Conservation (phyloP, 1,284 basidiomycete species). For the Pseudomicrostroma phylloplanum region DNA sequence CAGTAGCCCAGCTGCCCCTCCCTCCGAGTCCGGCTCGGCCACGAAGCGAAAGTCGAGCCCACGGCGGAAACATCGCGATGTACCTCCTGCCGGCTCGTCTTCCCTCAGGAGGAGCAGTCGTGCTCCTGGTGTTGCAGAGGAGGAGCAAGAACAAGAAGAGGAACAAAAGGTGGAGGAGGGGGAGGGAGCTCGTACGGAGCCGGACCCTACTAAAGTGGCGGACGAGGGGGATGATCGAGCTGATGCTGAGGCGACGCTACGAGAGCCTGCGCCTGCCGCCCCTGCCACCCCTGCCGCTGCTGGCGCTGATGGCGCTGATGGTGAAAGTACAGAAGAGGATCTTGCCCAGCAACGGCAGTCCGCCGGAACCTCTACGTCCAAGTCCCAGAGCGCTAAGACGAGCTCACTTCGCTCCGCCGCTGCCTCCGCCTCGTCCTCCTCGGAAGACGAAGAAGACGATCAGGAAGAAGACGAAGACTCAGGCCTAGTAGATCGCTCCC, state of each 20-base stretch:
- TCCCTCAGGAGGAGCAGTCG: neutral
- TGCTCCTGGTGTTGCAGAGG: neutral
- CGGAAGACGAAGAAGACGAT: no score
- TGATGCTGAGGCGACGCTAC: conserved; percentile 9
- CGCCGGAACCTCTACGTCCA: neutral
- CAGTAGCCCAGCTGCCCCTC: no score
- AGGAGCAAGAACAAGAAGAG: neutral
- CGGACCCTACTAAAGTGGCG: conserved; percentile 11
- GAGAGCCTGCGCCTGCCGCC: conserved; percentile 5
- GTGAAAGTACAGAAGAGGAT: neutral
- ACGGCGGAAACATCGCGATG: no score
- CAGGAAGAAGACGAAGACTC: no score
- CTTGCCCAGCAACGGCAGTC: neutral
- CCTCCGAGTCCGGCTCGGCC: no score
- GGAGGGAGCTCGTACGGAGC: conserved; percentile 3
- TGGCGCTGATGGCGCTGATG: neutral
- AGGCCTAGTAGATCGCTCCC: no score
- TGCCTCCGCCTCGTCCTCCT: neutral
- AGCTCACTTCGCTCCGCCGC: neutral
- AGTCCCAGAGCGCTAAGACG: neutral
- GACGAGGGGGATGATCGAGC: conserved; percentile 5
- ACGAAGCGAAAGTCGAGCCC: no score
- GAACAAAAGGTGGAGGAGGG: neutral
- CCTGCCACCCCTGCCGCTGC: neutral
- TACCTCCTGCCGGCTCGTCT: no score